These are phyloP conservation scores for Delphinella strobiligena DNA, from an alignment of 2,329 filamentous ascomycete genomes.

Conservation along the genomic window DNA sequence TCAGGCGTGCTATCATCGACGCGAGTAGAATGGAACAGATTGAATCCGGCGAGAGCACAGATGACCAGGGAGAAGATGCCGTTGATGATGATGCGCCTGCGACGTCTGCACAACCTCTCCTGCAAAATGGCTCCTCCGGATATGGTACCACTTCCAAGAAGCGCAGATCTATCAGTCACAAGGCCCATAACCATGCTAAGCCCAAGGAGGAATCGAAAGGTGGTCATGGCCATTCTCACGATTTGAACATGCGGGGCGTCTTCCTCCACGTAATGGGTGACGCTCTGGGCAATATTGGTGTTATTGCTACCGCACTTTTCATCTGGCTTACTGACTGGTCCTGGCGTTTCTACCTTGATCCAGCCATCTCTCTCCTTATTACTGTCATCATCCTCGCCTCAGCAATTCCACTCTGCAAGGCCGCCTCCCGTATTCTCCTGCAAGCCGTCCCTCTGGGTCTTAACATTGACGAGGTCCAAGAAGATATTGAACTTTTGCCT, in stretches of 20 bases:
- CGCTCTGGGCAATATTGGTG: slow-evolving; percentile 74
- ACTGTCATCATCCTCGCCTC: slow-evolving; percentile 64
- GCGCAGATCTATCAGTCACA: slow-evolving; percentile 23
- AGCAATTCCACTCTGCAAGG: slow-evolving; percentile 65
- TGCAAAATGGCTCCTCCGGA: slow-evolving; percentile 21
- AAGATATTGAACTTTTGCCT: slow-evolving; percentile 75
- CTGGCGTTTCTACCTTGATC: slow-evolving; percentile 80
- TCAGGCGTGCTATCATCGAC: slow-evolving; percentile 84
- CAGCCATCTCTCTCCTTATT: slow-evolving; percentile 85
- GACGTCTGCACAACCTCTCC: slow-evolving; percentile 16
- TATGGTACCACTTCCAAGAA: slow-evolving; percentile 13
- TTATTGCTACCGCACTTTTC: slow-evolving; percentile 69
- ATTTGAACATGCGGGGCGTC: slow-evolving; percentile 85
- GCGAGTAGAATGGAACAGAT: slow-evolving; percentile 54
- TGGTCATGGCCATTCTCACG: slow-evolving; percentile 66
- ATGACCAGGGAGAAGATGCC: slow-evolving; percentile 41
- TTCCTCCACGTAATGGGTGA: slow-evolving; percentile 65
- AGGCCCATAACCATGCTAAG: slow-evolving; percentile 66
- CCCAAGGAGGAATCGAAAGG: slow-evolving; percentile 49
- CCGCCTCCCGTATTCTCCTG: slow-evolving; percentile 75
- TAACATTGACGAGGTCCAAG: slow-evolving; percentile 76
- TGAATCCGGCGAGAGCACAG: slow-evolving; percentile 42
- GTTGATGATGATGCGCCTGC: slow-evolving; percentile 21
- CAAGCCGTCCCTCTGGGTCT: slow-evolving; percentile 89
- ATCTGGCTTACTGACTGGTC: slow-evolving; percentile 84